Base-by-base conservation (phyloP, 1,284 basidiomycete genomes). In the Boletus mariae region DNA sequence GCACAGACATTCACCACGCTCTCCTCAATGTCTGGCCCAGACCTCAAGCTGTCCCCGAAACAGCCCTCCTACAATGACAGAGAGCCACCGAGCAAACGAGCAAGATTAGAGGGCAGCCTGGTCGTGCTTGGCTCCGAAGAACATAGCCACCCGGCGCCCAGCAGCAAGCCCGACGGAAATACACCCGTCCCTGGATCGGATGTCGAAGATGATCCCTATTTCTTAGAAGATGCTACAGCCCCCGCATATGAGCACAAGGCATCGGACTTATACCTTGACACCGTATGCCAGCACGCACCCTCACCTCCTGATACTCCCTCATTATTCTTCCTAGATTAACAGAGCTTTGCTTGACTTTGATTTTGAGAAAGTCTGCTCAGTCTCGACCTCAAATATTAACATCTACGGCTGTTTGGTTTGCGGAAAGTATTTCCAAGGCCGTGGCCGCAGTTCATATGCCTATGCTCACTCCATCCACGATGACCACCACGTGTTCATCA, bases 371-470 rank as follows among this genome's bases (percentile, higher is more conserved):
- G 82, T 99, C 29, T 99, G 97, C 78, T 98, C 94, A 9, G 93
- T 99, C 54, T 96, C 92, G 28, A 78, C 94, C 45, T 92, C 92
- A 29, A 97, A 98, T 72, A 94, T 98, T 79, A 97, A 99, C 71
- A 91, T 92, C 58, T 99, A 99, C 66, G 94, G 93, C 23, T 99
- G 97, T 68, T 84, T 99, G 45, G 94, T 99, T 11, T 98, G 94
- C 69, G 97, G 97, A 51, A 98, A 97, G 73, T 99, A 98, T 74
- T 99, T 98, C 66, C 97, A 99, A 78, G 97, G 97, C 5, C 80
- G 97, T 61, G 95, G 97, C 17, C 85, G 87, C 58, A 90, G 82
- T 43, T 95, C 93, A 49, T 95, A 94, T 69, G 97, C 97, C 26
- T 99, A 97, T 72, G 84, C 94, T 11, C 97, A 99, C 74, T 92